A percentile compares a stretch with the other conserved stretches of the same genome.
phyloP scores from a whole-genome alignment of 2,329 filamentous ascomycete species.

The Monilinia fructicola region DNA sequence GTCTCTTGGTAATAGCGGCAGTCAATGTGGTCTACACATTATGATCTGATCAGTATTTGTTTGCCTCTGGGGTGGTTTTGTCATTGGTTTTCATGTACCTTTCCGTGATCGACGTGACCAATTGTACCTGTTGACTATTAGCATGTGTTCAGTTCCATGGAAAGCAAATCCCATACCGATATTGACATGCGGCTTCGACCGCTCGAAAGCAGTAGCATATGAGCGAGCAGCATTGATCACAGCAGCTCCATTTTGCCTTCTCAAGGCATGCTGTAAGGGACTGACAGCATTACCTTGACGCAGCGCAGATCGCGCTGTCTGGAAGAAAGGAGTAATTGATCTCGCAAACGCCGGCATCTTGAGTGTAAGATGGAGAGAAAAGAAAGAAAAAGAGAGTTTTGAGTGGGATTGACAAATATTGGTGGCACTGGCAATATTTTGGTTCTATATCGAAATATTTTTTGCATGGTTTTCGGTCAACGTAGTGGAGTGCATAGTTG shows the following conservation, averaged over 20 bases:
- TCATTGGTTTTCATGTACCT: conserved; percentile 58
- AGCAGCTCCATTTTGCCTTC: conserved; percentile 60
- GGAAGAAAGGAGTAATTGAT: conserved; percentile 74
- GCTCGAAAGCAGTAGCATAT: conserved; percentile 70
- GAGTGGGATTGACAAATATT: conserved; percentile 11
- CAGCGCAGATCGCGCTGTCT: conserved; percentile 75
- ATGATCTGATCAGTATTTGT: conserved; percentile 14
- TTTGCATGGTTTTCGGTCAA: conserved; percentile 16
- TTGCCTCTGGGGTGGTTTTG: conserved; percentile 3
- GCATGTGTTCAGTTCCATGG: conserved; percentile 23
- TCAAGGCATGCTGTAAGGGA: conserved; percentile 71
- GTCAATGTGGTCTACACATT: conserved; percentile 82
- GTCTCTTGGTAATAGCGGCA: conserved; percentile 97
- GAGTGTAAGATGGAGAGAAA: conserved; percentile 35
- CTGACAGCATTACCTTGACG: conserved; percentile 66
- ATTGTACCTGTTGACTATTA: conserved; percentile 70
- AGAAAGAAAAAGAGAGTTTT: conserved; percentile 22
- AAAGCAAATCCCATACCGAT: conserved; percentile 63
- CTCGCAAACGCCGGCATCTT: conserved; percentile 81
- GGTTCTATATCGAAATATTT: conserved; percentile 25
- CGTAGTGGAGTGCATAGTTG: conserved; percentile 15
- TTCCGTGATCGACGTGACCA: conserved; percentile 99
- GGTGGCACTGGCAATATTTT: conserved; percentile 23
- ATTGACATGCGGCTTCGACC: conserved; percentile 96
- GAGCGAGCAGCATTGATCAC: conserved; percentile 65